Conservation (phyloP, 805 yeast genomes). For the Ogataea neopini region DNA sequence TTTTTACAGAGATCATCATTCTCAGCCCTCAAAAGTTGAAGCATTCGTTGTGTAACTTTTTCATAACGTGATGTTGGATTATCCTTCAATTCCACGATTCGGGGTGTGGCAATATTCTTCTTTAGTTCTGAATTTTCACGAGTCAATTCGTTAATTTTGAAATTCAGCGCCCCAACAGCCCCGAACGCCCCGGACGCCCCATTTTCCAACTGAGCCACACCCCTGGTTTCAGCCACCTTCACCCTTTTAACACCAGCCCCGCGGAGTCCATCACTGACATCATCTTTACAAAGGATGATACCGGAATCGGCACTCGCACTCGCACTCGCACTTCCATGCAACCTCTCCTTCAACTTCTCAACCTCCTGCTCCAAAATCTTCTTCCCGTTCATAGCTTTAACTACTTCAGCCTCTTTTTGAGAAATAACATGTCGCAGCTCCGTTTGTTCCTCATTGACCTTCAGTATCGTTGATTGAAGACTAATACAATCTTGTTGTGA, state of each 20-base stretch:
- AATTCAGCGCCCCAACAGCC: no score
- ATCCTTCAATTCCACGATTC: conserved; percentile 57
- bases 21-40: conserved; percentile 56
- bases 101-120: neutral
- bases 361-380: conserved; percentile 22
- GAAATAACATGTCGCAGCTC: conserved; percentile 6
- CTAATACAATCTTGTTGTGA: conserved; percentile 14
- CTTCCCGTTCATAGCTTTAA: conserved; percentile 18
- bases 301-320: conserved; percentile 22
- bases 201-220: conserved; percentile 10
- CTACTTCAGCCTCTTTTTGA: conserved; percentile 13
- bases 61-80: conserved; percentile 69
- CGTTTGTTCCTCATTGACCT: conserved; percentile 7
- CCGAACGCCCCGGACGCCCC: neutral
- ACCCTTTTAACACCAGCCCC: conserved; percentile 22
- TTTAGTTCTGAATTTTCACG: neutral
- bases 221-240: conserved; percentile 2
- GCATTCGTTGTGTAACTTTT: conserved; percentile 50
- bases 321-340: conserved; percentile 16
- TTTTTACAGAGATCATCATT: conserved; percentile 47
- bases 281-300: no score
- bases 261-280: conserved; percentile 40
- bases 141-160: conserved; percentile 4
- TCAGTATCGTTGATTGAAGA: conserved; percentile 16
- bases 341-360: conserved; percentile 21